These are phyloP conservation scores for Aspergillus fumigatiaffinis DNA, from an alignment of 2,329 filamentous ascomycete genomes.

Conservation along the genomic window DNA sequence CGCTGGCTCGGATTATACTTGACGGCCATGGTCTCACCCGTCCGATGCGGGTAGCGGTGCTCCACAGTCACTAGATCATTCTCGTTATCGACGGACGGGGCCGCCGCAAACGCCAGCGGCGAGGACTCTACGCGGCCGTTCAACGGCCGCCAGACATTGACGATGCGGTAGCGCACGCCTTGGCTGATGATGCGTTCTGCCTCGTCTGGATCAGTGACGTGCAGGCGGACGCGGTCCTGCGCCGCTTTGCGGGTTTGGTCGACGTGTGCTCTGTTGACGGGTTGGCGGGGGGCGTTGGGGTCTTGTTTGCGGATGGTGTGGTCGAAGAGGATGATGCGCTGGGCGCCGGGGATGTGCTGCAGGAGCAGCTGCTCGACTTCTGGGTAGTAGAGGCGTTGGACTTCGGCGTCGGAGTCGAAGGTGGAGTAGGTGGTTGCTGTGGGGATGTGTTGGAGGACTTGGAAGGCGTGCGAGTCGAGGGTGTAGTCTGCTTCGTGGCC, in stretches of 20 bases:
- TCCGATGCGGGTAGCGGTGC: conserved; percentile 67
- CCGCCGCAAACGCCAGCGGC: conserved; percentile 57
- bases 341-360: conserved; percentile 61
- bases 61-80: conserved; percentile 68
- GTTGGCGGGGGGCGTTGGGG: conserved; percentile 58
- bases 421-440: conserved; percentile 51
- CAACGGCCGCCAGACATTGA: conserved; percentile 79
- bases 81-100: conserved; percentile 49
- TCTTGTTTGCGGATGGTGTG: conserved; percentile 74
- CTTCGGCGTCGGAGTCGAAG: conserved; percentile 65
- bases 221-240: conserved; percentile 61
- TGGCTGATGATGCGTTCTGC: conserved; percentile 58
- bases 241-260: conserved; percentile 73
- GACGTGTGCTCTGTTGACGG: conserved; percentile 72
- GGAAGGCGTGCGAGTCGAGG: conserved; percentile 73
- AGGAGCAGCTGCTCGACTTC: conserved; percentile 73
- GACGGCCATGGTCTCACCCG: conserved; percentile 71
- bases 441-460: conserved; percentile 56
- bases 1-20: conserved; percentile 57
- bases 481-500: conserved; percentile 62
- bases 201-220: conserved; percentile 59
- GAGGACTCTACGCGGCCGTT: conserved; percentile 55
- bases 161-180: conserved; percentile 68
- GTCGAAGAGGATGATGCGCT: conserved; percentile 73
- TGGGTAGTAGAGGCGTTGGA: conserved; percentile 73